Conservation (phyloP, 2,329 filamentous ascomycete species). For the Xylaria sp. region DNA sequence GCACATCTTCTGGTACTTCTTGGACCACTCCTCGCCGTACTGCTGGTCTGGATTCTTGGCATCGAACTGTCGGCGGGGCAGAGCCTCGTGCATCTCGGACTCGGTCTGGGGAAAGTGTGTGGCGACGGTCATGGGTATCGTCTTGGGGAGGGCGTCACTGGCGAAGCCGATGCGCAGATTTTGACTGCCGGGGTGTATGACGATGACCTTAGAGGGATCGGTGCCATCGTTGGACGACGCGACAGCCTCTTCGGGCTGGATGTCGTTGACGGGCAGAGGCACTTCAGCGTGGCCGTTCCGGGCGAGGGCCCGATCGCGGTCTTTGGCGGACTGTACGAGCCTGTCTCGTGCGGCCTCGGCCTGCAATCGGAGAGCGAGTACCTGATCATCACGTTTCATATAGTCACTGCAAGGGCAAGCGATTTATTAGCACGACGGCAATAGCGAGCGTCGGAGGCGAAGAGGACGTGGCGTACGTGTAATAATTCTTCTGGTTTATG, state of each 20-base stretch:
- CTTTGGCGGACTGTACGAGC: conserved; percentile 86
- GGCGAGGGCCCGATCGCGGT: conserved; percentile 85
- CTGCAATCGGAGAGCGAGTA: conserved; percentile 87
- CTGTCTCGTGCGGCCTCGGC: conserved; percentile 86
- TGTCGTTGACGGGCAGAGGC: conserved; percentile 67
- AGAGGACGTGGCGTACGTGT: conserved; percentile 71
- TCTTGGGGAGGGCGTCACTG: conserved; percentile 95
- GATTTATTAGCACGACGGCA: conserved; percentile 35
- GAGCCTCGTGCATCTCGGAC: conserved; percentile 81
- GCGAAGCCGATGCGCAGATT: conserved; percentile 94
- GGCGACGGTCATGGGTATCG: conserved; percentile 91
- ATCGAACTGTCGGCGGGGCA: conserved; percentile 76
- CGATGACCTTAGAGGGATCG: conserved; percentile 88
- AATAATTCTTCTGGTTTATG: conserved; percentile 99
- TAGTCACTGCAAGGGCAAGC: conserved; percentile 74
- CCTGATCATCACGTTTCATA: conserved; percentile 97
- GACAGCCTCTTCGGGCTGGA: conserved; percentile 66
- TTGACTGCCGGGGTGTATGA: conserved; percentile 95
- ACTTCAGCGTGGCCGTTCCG: conserved; percentile 76
- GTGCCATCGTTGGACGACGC: conserved; percentile 67
- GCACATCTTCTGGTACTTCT: conserved; percentile 82
- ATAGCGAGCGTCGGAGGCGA: neutral
- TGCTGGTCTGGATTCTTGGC: conserved; percentile 75
- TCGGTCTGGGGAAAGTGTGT: conserved; percentile 81
- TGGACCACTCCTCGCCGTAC: conserved; percentile 84